These are phyloP conservation scores for Lactarius deliciosus DNA, from an alignment of 768 basidiomycete species.

Conservation along the genomic window DNA sequence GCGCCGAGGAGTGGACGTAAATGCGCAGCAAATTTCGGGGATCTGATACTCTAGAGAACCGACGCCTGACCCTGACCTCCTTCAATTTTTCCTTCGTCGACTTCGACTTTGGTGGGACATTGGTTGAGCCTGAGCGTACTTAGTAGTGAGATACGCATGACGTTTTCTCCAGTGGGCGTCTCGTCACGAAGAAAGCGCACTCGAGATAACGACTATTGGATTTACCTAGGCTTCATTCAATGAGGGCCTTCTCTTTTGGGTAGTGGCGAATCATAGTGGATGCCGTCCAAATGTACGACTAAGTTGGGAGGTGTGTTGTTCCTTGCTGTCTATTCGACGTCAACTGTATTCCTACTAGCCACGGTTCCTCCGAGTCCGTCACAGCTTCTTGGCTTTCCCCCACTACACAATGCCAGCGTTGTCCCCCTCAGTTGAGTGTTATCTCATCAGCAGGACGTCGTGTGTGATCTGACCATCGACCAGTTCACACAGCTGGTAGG, in stretches of 20 bases:
- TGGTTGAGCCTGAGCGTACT: no score
- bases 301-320: no score
- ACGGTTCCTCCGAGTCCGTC: no score
- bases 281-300: no score
- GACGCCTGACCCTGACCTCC: background rate
- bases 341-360: no score
- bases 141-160: no score
- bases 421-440: slow-evolving; percentile 34
- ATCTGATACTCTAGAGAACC: no score
- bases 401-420: slow-evolving; percentile 39
- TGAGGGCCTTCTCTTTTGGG: slow-evolving; percentile 52
- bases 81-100: background rate
- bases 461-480: slow-evolving; percentile 24
- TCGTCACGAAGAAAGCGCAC: background rate
- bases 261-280: no score
- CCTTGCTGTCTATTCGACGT: no score
- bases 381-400: slow-evolving; percentile 39
- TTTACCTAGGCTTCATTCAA: background rate
- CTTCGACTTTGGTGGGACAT: no score
- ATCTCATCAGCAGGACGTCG: slow-evolving; percentile 32
- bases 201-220: slow-evolving; percentile 22
- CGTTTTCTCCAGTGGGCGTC: background rate
- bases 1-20: background rate
- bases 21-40: background rate
- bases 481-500: no score